Conservation (phyloP, 139 green algal species). For the Chlorella sp. region DNA sequence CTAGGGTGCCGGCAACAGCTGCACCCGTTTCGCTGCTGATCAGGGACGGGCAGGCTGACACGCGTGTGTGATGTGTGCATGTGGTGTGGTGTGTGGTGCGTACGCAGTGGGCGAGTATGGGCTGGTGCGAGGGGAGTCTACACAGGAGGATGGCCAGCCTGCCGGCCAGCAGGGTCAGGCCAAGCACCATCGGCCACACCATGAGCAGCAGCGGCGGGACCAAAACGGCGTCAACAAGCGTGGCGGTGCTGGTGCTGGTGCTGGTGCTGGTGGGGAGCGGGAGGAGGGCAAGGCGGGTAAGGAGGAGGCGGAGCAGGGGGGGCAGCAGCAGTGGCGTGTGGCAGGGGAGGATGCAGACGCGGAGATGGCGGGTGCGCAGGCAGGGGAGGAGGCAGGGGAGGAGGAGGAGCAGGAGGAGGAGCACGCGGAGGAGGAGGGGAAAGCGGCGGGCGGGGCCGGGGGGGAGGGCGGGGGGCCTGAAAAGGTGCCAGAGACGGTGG, state of each 20-base stretch:
- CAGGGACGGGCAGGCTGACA: not conserved
- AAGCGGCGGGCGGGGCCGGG: not conserved
- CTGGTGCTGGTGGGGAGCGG: too few species aligned
- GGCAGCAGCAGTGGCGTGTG: too few species aligned
- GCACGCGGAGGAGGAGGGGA: not conserved
- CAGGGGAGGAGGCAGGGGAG: not conserved
- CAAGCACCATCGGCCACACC: too few species aligned
- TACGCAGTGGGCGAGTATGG: not conserved
- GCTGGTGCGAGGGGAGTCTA: not conserved
- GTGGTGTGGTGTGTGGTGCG: not conserved
- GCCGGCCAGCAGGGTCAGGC: too few species aligned
- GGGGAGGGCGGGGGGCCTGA: not conserved
- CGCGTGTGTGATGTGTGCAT: not conserved
- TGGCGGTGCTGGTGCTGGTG: too few species aligned
- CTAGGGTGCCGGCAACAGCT: not conserved
- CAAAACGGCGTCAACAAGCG: too few species aligned
- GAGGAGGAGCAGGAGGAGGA: not conserved
- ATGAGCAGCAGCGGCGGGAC: too few species aligned
- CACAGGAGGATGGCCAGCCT: too few species aligned
- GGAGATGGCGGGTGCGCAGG: not conserved
- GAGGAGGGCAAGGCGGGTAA: not conserved
- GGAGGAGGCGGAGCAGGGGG: not conserved
- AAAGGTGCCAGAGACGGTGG: not conserved
- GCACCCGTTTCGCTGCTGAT: not conserved
- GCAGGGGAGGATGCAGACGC: not conserved